Evolutionary conservation across 108 stramenopile genomes (phyloP).

Genomic region (Aurantiochytrium sp.): DNA sequence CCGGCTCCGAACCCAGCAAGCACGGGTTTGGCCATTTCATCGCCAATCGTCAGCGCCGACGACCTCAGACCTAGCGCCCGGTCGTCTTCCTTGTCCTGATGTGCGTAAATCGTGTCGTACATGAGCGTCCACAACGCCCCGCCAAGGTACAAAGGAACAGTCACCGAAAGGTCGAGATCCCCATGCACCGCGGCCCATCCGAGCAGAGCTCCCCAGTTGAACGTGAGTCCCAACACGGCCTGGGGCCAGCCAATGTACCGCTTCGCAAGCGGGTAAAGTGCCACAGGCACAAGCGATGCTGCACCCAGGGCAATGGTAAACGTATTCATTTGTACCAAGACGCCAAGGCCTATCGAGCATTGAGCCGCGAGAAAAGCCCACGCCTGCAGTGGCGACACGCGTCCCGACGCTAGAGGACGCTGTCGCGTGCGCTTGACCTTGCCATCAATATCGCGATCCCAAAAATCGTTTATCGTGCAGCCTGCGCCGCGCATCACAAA

Average conservation of each 20-base stretch:
- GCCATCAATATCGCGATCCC: conserved; percentile 82
- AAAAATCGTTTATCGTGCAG: conserved; percentile 97
- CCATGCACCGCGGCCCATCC: conserved; percentile 66
- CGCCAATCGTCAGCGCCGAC: conserved; percentile 80
- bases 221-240: conserved; percentile 82
- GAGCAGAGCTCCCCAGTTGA: conserved; percentile 96
- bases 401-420: conserved; percentile 78
- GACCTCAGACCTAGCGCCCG: conserved; percentile 71
- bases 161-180: conserved; percentile 54
- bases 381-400: conserved; percentile 60
- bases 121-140: conserved; percentile 90
- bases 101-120: conserved; percentile 97
- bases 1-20: conserved; percentile 37
- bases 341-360: conserved; percentile 68
- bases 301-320: conserved; percentile 62
- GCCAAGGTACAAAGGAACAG: conserved; percentile 71
- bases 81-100: conserved; percentile 94
- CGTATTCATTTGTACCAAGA: conserved; percentile 71
- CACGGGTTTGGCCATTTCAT: conserved; percentile 56
- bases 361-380: conserved; percentile 71
- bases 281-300: conserved; percentile 79
- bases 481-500: conserved; percentile 90
- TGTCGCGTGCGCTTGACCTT: conserved; percentile 68
- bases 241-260: conserved; percentile 86
- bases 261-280: conserved; percentile 86